These are phyloP conservation scores for Citrus glauca DNA, from an alignment of 345 rosid genomes.

Conservation along the genomic window DNA sequence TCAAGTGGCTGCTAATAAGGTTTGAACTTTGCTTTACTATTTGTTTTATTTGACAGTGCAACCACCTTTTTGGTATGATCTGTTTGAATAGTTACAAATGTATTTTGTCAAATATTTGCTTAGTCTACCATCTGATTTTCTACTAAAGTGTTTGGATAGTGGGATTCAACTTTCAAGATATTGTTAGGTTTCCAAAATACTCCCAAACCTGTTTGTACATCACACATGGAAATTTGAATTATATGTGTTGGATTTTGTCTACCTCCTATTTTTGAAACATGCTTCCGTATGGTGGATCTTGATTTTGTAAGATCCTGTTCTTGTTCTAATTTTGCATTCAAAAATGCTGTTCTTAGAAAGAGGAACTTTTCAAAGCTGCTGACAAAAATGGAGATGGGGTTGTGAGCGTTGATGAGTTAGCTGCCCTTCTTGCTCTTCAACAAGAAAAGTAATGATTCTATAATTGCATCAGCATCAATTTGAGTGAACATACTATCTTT, in stretches of 20 bases:
- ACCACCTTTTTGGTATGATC: background rate
- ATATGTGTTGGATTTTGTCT: slow-evolving; percentile 1
- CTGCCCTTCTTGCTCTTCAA: slow-evolving; percentile 79
- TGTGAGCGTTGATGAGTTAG: slow-evolving; percentile 93
- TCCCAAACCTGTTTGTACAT: background rate
- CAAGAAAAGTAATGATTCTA: slow-evolving; percentile 67
- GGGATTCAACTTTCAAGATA: background rate
- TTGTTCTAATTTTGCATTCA: background rate
- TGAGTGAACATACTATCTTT: background rate
- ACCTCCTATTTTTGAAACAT: background rate
- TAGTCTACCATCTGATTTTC: background rate
- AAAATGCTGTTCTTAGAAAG: slow-evolving; percentile 46
- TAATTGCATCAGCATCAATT: slow-evolving; percentile 5
- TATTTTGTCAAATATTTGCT: background rate
- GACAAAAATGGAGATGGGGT: slow-evolving; percentile 82
- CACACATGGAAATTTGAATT: background rate
- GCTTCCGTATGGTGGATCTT: background rate
- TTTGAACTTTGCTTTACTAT: slow-evolving; percentile 22
- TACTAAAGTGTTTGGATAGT: background rate
- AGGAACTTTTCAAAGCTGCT: slow-evolving; percentile 87
- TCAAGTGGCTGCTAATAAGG: slow-evolving; percentile 73
- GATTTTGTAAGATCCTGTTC: background rate
- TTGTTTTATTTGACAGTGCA: background rate
- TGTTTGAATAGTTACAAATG: background rate
- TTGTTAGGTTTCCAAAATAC: background rate